Evolutionary conservation across 2,329 filamentous ascomycete genomes (phyloP).

Genomic region (Eutypa lata): DNA sequence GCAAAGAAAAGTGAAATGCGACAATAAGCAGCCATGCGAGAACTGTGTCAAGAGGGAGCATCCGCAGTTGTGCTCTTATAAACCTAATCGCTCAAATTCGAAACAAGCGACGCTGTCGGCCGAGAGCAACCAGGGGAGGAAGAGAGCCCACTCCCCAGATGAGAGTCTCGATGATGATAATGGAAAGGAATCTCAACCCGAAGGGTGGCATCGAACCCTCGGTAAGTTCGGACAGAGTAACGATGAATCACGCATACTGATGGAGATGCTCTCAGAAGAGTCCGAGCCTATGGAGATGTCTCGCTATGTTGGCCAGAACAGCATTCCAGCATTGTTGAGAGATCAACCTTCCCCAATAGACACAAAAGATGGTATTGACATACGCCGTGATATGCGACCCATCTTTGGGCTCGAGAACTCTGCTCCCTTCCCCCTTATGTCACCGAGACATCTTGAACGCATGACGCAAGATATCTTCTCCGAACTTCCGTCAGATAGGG

Average conservation of each 20-base stretch:
- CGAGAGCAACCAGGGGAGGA: constrained; percentile 30
- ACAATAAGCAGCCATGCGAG: constrained; percentile 66
- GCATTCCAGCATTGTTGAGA: constrained; percentile 62
- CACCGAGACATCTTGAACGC: constrained; percentile 56
- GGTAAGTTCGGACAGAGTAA: constrained; percentile 18
- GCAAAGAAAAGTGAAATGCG: constrained; percentile 67
- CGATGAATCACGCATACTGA: constrained; percentile 2
- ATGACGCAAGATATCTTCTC: constrained; percentile 59
- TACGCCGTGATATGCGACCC: constrained; percentile 63
- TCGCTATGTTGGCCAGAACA: constrained; percentile 65
- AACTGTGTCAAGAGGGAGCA: constrained; percentile 67
- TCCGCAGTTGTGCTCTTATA: constrained; percentile 63
- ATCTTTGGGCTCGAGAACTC: constrained; percentile 65
- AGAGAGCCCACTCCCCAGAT: constrained; percentile 43
- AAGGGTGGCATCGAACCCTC: constrained; percentile 29
- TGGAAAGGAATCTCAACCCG: constrained; percentile 31
- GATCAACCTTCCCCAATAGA: constrained; percentile 56
- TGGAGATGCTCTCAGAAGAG: constrained; percentile 37
- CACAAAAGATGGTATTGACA: constrained; percentile 51
- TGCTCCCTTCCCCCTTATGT: constrained; percentile 66
- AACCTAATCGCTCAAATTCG: constrained; percentile 52
- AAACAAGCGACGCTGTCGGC: constrained; percentile 30
- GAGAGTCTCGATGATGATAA: constrained; percentile 33
- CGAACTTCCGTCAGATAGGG: constrained; percentile 61
- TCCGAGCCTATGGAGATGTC: constrained; percentile 52